Evolutionary conservation across 1,284 basidiomycete genomes (phyloP), one percentile per base, ranked within the genome.

Genomic region (Puccinia coronata): DNA sequence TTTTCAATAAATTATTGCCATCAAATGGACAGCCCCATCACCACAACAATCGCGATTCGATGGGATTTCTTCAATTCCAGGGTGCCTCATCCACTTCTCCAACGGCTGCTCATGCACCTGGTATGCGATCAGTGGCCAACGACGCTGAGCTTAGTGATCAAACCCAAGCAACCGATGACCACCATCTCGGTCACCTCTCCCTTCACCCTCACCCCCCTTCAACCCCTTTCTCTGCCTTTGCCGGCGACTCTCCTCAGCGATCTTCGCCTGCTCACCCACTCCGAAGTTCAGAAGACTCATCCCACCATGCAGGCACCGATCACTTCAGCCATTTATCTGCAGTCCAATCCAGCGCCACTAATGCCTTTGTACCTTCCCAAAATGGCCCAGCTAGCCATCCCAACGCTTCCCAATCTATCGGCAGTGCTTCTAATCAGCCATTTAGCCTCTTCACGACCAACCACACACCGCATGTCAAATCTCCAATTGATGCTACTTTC

Each of bases 401-500:
- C 6, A 25, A 53, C 39, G 72, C 25, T 39, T 49, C 49, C 55
- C 69, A 53, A 34, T 70, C 65, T 36, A 23, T 59, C 25, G 65
- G 34, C 49, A 39, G 20, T 69, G 49, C 65, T 31, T 25, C 49
- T n/a, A 78, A 57, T 23, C 76, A 78, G n/a, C 69, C 55, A 34
- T 70, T 70, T 20, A 69, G 36, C 36, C 36, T 70, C 1, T 69
- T 59, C 9, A 55, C 67, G n/a, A 80, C 55, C 39, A 80, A 71
- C 31, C 51, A 69, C 18, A 34, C 67, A 31, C 34, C 57, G 28
- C 77, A 80, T n/a, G 51, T 43, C 11, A 80, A 59, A 59, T 49
- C 65, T 28, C 53, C 67, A 0, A 43, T 43, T 31, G 67, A 72
- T 28, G 53, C 47, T 36, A 34, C 39, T 20, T 70, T 63, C 23